Base-by-base conservation (phyloP, 2,329 filamentous ascomycete species). In the Penicillium italicum region DNA sequence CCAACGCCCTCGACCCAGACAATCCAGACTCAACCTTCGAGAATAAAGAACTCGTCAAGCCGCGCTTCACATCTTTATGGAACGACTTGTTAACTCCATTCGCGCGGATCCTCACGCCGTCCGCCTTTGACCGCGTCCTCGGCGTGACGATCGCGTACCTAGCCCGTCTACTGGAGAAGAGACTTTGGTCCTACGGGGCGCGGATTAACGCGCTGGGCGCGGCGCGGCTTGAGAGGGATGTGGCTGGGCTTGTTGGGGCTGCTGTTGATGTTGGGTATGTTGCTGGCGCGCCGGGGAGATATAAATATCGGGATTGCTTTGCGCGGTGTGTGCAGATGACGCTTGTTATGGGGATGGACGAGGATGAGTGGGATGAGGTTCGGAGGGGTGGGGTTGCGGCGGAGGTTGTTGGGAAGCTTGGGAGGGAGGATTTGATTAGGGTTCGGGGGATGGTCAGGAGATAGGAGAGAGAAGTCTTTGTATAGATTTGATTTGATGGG, bases 331-430 rank as follows among this genome's bases (percentile, higher is more conserved):
- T 82, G 56, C 91, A 97, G 79, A 87, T 96, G 65, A 84, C 89
- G 55, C 85, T 95, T 79, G 85, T 96, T 16, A 86, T 93, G 70
- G 93, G 92, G 64, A 95, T 97, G 91, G 92, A 97, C 70, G 90
- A 94, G 33, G 92, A 97, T 55, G 93, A 97, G 74, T 96, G 91
- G 89, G 89, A 93, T 45, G 91, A 94, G 72, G 74, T 92, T 5
- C 75, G 80, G 38, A 74, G 79, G 31, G 80, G 77, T 34, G 74
- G 73, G 33, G 70, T 75, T 46, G 70, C 72, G 57, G 69, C 70
- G 53, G 80, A 83, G 52, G 75, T 80, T 14, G 82, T 85, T 12
- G 86, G 83, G 47, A 88, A 83, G 11, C 85, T 94, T 68, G 80
- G 82, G 48, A 80, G 81, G 40, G 90, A 92, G 55, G 91, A 96